Evolutionary conservation across 2,329 filamentous ascomycete species (phyloP), one percentile per base, ranked within the genome.

Genomic region (Neonectria ditissima): DNA sequence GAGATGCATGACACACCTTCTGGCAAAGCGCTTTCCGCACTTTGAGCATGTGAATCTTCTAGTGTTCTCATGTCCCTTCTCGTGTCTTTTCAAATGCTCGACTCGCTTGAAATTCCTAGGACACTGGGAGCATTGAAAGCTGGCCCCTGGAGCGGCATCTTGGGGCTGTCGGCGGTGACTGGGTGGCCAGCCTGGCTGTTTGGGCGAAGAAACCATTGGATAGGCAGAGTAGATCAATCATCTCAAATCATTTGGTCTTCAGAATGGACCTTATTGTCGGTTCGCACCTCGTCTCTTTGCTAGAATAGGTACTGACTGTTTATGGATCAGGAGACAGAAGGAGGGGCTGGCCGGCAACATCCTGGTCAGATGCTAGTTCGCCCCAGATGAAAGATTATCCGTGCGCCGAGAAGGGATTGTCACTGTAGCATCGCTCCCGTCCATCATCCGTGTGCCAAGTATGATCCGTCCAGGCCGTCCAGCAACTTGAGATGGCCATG

Each of bases 11-110:
- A 26, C 50, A n/a, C 11, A 61, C 58, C 57, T 61, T 28, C 58
- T 22, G 9, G 58, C 44, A 18, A 61, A 61, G 20, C 51, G n/a
- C 41, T 57, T 61, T 22, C 39, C 43, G 20, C 62, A 65, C 8
- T 18, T 34, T 9, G 51, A 39, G 26, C 62, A 61, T 4, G 22
- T 20, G 39, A 61, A 65, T 53, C 34, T 30, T 20, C 48, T 51
- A n/a, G 39, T 48, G 11, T 28, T 50, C 13, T 54, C 47, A 32
- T 65, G 62, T 14, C 50, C 50, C 30, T 39, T 55, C 28, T 65
- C 30, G 24, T 65, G 62, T 26, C 62, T 50, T 22, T 53, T 59
- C 20, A 65, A 28, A 11, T 65, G 62, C 45, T 65, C 62, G 14
- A 53, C 28, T 24, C 62, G 62, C 44, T 55, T 61, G 57, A 65